Conservation (phyloP, 805 yeast species). For the Cyberlindnera euphorbiae region DNA sequence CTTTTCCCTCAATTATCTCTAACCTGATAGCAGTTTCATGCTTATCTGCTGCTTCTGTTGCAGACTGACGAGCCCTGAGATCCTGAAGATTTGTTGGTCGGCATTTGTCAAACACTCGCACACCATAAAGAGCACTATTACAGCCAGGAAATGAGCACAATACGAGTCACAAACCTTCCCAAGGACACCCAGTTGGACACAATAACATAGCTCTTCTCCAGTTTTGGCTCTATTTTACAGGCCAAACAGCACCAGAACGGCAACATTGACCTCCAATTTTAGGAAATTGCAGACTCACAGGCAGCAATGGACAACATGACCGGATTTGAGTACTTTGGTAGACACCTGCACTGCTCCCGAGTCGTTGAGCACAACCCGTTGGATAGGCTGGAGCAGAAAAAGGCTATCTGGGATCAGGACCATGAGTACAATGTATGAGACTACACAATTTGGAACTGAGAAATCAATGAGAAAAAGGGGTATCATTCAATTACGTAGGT, state of each 20-base stretch:
- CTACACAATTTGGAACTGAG: no score
- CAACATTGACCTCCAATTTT: conserved; percentile 21
- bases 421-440: no score
- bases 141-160: conserved; percentile 9
- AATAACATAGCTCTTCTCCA: conserved; percentile 15
- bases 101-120: no score
- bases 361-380: conserved; percentile 8
- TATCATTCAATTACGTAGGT: no score
- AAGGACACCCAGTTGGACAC: conserved; percentile 7
- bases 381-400: conserved; percentile 7
- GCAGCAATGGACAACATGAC: conserved; percentile 24
- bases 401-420: conserved; percentile 19
- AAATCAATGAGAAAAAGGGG: no score
- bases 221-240: conserved; percentile 23
- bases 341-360: conserved; percentile 19
- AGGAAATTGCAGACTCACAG: conserved; percentile 21
- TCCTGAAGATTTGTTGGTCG: no score
- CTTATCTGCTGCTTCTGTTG: no score
- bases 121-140: no score
- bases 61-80: no score
- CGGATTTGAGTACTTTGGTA: conserved; percentile 17
- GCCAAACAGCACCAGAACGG: conserved; percentile 1
- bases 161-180: conserved; percentile 20
- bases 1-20: no score
- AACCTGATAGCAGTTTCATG: no score